A percentile compares a stretch with the other conserved stretches of the same genome.
phyloP scores from a whole-genome alignment of 1,139 yeast genomes.

The Saccharomyces hybrid region DNA sequence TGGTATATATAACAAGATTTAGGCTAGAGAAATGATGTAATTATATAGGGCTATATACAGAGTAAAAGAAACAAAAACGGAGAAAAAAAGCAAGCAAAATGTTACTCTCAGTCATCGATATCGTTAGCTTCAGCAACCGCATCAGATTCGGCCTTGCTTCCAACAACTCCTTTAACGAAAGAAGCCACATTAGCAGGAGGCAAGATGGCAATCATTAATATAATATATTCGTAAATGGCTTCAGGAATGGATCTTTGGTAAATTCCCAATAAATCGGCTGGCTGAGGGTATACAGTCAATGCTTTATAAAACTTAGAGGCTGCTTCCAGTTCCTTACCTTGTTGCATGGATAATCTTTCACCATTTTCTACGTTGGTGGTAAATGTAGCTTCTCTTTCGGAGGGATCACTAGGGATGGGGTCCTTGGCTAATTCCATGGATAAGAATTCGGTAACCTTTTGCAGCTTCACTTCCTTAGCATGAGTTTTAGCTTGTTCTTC shows the following conservation, averaged over 20 bases:
- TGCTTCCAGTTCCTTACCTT: constrained; percentile 62
- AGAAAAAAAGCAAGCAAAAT: neutral
- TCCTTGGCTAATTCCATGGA: constrained; percentile 54
- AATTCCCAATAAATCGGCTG: constrained; percentile 79
- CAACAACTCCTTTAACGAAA: constrained; percentile 45
- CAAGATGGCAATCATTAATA: constrained; percentile 80
- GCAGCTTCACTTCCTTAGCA: constrained; percentile 53
- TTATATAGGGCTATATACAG: neutral
- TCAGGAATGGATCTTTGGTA: constrained; percentile 85
- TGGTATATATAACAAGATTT: neutral
- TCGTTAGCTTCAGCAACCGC: constrained; percentile 15
- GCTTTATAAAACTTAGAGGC: constrained; percentile 93
- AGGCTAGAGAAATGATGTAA: neutral
- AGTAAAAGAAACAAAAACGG: constrained; percentile 1
- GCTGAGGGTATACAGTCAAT: constrained; percentile 89
- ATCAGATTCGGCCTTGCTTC: constrained; percentile 17
- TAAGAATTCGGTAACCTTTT: constrained; percentile 54
- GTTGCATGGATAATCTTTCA: constrained; percentile 55
- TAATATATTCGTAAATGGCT: constrained; percentile 71
- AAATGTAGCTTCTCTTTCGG: constrained; percentile 61
- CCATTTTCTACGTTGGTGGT: constrained; percentile 79
- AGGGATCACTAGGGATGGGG: constrained; percentile 69
- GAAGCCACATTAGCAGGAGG: constrained; percentile 79
- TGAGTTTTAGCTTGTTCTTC: constrained; percentile 51
- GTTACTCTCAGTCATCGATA: constrained; percentile 20